These are phyloP conservation scores for Kappamyces sp. DNA, from an alignment of 192 early-diverging fungal species.

Conservation along the genomic window DNA sequence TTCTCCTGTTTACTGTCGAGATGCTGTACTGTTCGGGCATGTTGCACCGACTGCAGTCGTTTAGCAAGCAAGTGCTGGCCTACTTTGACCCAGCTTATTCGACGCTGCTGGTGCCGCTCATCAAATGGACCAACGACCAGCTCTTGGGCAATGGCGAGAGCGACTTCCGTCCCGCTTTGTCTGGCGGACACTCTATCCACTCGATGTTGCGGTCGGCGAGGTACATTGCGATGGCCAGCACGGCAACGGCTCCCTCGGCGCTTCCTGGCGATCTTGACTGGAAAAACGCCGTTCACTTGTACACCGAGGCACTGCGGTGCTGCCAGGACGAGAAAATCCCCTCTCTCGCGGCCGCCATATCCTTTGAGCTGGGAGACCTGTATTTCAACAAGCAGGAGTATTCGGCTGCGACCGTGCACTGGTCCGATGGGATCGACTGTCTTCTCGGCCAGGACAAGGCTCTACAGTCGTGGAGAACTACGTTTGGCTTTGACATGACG, in stretches of 20 bases:
- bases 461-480: constrained; percentile 13
- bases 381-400: constrained; percentile 10
- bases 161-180: neutral
- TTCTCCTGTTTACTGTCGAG: constrained; percentile 24
- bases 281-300: neutral
- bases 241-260: neutral
- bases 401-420: constrained; percentile 17
- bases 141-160: too few species aligned
- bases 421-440: constrained; percentile 25
- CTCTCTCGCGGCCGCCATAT: constrained; percentile 4
- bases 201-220: neutral
- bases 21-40: constrained; percentile 13
- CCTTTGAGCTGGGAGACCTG: constrained; percentile 21
- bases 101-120: constrained; percentile 13
- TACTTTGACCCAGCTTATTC: constrained; percentile 15
- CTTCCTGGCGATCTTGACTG: constrained; percentile 13
- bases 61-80: constrained; percentile 19
- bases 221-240: neutral
- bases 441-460: constrained; percentile 5
- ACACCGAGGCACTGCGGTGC: neutral
- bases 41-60: constrained; percentile 20
- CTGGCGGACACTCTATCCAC: neutral
- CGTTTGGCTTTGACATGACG: neutral
- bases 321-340: neutral
- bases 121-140: neutral